Evolutionary conservation across 2,329 filamentous ascomycete species (phyloP).

Genomic region (Phyllosticta ampelicida): DNA sequence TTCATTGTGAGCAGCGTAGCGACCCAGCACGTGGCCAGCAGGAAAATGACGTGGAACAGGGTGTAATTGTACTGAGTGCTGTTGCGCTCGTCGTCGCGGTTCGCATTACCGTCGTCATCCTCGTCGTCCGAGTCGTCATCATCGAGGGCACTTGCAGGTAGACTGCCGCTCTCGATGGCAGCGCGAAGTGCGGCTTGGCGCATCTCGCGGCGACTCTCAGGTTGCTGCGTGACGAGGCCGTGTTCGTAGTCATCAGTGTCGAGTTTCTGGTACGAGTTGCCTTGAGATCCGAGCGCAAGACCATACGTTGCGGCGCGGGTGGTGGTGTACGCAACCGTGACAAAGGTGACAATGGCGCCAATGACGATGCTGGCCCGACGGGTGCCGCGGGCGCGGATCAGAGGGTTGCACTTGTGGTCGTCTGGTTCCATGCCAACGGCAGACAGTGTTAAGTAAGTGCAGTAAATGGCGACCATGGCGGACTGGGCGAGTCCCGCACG

Average conservation of each 20-base stretch:
- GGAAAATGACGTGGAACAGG: conserved; percentile 95
- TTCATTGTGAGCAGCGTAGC: conserved; percentile 81
- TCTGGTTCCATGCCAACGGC: conserved; percentile 98
- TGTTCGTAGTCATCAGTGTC: conserved; percentile 70
- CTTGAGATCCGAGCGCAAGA: conserved; percentile 57
- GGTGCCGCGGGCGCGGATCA: conserved; percentile 75
- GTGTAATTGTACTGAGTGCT: conserved; percentile 94
- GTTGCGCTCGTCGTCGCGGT: conserved; percentile 77
- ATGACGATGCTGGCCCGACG: conserved; percentile 84
- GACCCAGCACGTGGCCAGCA: conserved; percentile 92
- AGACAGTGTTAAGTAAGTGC: conserved; percentile 96
- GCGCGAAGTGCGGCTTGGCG: conserved; percentile 80
- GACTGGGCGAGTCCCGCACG: conserved; percentile 94
- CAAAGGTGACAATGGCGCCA: conserved; percentile 89
- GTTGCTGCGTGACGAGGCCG: conserved; percentile 78
- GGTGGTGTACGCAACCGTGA: conserved; percentile 95
- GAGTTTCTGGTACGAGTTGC: conserved; percentile 43
- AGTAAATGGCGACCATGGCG: conserved; percentile 95
- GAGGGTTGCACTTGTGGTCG: conserved; percentile 85
- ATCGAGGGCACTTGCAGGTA: conserved; percentile 82
- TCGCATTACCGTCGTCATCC: conserved; percentile 52
- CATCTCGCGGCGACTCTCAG: conserved; percentile 74
- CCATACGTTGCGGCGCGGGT: conserved; percentile 91
- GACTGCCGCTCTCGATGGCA: conserved; percentile 82
- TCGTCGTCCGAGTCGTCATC: conserved; percentile 56